phyloP scores from a whole-genome alignment of 1,139 yeast genomes.

The Scheffersomyces lignicola region DNA sequence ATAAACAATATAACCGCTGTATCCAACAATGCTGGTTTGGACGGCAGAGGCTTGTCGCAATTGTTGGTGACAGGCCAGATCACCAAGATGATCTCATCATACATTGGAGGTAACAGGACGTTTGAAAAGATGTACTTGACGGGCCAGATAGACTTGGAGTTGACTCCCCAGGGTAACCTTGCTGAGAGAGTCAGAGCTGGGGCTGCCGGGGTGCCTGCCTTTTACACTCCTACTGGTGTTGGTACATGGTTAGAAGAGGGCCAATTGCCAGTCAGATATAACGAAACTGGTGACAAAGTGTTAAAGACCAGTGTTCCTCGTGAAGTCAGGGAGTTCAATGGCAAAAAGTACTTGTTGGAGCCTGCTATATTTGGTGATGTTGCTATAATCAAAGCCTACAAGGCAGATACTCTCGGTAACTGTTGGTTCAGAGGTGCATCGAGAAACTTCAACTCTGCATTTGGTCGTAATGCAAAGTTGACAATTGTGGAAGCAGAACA shows the following conservation, averaged over 20 bases:
- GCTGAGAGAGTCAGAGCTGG: conserved; percentile 54
- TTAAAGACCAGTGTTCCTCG: conserved; percentile 35
- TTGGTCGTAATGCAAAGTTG: conserved; percentile 46
- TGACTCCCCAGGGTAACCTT: conserved; percentile 51
- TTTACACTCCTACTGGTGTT: conserved; percentile 51
- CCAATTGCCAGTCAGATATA: conserved; percentile 43
- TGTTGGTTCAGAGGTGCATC: conserved; percentile 50
- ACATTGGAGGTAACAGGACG: conserved; percentile 47
- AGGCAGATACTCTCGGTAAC: conserved; percentile 48
- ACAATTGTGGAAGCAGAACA: conserved; percentile 54
- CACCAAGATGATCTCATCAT: conserved; percentile 46
- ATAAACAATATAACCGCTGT: conserved; percentile 43
- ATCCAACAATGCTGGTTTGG: conserved; percentile 53
- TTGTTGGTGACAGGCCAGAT: conserved; percentile 45
- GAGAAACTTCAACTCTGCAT: conserved; percentile 44
- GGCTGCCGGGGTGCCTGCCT: conserved; percentile 52
- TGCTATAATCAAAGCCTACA: conserved; percentile 48
- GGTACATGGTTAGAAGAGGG: conserved; percentile 54
- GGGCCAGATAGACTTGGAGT: conserved; percentile 46
- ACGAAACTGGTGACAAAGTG: conserved; percentile 31
- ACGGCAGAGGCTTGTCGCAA: conserved; percentile 44
- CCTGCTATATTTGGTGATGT: conserved; percentile 46
- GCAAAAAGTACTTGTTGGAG: conserved; percentile 44
- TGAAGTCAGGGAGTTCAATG: conserved; percentile 43
- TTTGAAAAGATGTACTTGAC: conserved; percentile 41